Conservation (phyloP, 2,329 filamentous ascomycete genomes). For the Apiospora rasikravindrae region DNA sequence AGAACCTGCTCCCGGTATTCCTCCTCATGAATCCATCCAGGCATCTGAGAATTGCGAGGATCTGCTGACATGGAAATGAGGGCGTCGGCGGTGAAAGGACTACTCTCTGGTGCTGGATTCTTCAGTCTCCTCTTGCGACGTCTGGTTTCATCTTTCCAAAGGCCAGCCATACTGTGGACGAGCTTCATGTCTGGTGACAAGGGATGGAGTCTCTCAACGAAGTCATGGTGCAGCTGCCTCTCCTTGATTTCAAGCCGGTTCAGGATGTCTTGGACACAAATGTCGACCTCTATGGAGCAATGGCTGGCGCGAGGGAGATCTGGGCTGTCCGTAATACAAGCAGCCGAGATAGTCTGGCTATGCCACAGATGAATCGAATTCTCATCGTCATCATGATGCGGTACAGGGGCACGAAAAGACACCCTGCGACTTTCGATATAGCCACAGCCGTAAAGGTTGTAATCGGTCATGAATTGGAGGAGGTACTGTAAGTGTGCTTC, state of each 20-base stretch:
- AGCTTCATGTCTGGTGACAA: conserved; percentile 74
- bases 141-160: conserved; percentile 90
- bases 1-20: conserved; percentile 74
- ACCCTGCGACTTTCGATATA: conserved; percentile 78
- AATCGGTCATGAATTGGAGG: conserved; percentile 97
- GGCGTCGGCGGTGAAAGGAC: conserved; percentile 80
- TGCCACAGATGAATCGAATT: conserved; percentile 78
- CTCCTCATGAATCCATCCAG: conserved; percentile 92
- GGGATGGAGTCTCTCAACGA: conserved; percentile 73
- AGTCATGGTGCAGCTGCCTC: conserved; percentile 84
- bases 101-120: conserved; percentile 66
- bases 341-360: conserved; percentile 68
- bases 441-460: conserved; percentile 93
- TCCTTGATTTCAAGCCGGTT: conserved; percentile 80
- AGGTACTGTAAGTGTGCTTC: conserved; percentile 93
- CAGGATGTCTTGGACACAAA: conserved; percentile 85
- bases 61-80: conserved; percentile 90
- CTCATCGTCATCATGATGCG: conserved; percentile 66
- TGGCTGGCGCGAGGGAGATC: conserved; percentile 80
- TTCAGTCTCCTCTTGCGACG: conserved; percentile 77
- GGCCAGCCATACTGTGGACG: conserved; percentile 89
- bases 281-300: conserved; percentile 87
- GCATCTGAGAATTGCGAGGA: conserved; percentile 70
- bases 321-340: conserved; percentile 65
- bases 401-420: conserved; percentile 77